Conservation (phyloP, 2,329 filamentous ascomycete genomes). For the Nakataea oryzae region DNA sequence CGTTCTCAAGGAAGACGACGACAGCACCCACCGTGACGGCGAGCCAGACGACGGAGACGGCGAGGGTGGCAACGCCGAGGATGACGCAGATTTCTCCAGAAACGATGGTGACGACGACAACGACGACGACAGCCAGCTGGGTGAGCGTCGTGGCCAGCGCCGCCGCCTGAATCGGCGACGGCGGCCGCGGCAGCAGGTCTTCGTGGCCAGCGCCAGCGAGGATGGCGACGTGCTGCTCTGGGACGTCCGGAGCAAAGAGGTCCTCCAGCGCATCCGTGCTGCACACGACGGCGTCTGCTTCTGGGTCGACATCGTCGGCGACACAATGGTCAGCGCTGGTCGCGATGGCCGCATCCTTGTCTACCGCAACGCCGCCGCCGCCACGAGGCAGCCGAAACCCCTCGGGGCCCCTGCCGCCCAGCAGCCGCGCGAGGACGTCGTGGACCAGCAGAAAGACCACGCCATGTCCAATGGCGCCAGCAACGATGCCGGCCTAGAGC, state of each 20-base stretch:
- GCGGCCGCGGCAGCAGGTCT: constrained; percentile 26
- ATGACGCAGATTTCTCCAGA: background rate
- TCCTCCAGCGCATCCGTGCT: constrained; percentile 55
- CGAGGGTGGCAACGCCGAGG: background rate
- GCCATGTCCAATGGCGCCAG: background rate
- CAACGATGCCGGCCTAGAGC: background rate
- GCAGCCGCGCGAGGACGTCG: background rate
- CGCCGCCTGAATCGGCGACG: constrained; percentile 3
- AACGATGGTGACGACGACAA: constrained; percentile 7
- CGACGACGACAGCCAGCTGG: constrained; percentile 12
- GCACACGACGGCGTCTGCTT: constrained; percentile 50
- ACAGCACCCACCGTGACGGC: constrained; percentile 5
- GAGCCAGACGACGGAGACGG: constrained; percentile 7
- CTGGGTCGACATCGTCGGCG: constrained; percentile 51
- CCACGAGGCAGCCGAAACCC: constrained; percentile 2
- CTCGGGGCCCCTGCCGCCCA: background rate
- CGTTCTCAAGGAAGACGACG: constrained; percentile 22
- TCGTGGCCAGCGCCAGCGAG: constrained; percentile 77
- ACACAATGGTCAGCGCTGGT: constrained; percentile 46
- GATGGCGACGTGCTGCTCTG: constrained; percentile 78
- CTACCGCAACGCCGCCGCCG: constrained; percentile 23
- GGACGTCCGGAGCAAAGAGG: constrained; percentile 79
- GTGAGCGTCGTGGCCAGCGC: background rate
- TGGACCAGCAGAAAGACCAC: background rate
- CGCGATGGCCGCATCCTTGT: constrained; percentile 43